Percentiles rank a stretch among this genome's conserved stretches.
Conservation (phyloP, 257 asterid genomes). For the Fraxinus anomala region DNA sequence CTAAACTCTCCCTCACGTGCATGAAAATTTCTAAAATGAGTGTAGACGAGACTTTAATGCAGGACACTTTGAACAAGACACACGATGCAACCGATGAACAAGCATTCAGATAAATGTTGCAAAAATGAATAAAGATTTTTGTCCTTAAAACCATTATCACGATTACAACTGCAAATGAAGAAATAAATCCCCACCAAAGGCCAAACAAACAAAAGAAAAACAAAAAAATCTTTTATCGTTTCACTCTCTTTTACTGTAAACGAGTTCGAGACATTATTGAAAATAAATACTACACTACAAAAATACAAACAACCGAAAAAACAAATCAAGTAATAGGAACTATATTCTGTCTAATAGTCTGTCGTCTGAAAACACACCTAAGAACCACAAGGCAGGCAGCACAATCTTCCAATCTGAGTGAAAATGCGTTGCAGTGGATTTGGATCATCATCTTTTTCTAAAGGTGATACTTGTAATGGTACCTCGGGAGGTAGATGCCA, state of each 20-base stretch:
- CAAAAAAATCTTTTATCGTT: neutral
- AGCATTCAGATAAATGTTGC: neutral
- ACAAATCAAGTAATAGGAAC: constrained; percentile 29
- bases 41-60: too few relatives aligned
- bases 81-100: neutral
- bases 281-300: constrained; percentile 8
- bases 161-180: neutral
- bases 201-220: neutral
- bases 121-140: neutral
- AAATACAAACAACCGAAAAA: constrained; percentile 26
- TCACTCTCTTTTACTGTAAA: neutral
- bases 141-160: neutral
- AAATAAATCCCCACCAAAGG: neutral
- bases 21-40: too few relatives aligned
- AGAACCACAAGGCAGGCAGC: constrained; percentile 62
- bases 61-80: neutral
- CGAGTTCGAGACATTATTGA: constrained; percentile 5
- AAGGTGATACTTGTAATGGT: constrained; percentile 55
- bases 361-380: constrained; percentile 17
- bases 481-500: constrained; percentile 73
- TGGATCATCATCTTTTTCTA: constrained; percentile 49
- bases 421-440: constrained; percentile 81
- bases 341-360: constrained; percentile 29
- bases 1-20: too few relatives aligned
- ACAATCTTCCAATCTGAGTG: constrained; percentile 67